Conservation (phyloP, 352 stramenopile species). For the Globisporangium perplexum region DNA sequence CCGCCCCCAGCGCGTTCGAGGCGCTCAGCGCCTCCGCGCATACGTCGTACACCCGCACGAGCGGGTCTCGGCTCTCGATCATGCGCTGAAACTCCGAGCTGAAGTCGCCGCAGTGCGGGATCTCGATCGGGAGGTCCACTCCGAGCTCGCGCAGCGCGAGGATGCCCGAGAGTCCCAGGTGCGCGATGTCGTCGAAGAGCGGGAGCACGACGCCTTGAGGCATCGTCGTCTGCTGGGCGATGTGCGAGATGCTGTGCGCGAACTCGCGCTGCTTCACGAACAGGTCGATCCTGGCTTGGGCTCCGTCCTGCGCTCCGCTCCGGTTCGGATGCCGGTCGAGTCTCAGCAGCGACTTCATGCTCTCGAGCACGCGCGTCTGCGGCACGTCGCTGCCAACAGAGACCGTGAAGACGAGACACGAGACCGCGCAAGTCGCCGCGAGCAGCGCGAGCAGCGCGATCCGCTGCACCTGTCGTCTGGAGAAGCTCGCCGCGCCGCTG, state of each 20-base stretch:
- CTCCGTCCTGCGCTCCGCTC: not conserved
- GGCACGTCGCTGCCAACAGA: conserved; percentile 1
- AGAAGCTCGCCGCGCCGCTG: not conserved
- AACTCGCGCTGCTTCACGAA: conserved; percentile 10
- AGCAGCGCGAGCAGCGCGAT: conserved; percentile 4
- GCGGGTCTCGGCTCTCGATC: conserved; percentile 26
- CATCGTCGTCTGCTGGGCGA: conserved; percentile 19
- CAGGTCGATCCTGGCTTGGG: not conserved
- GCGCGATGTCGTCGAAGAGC: conserved; percentile 56
- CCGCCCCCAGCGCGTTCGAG: conserved; percentile 19
- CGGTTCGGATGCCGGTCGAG: not conserved
- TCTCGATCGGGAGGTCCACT: conserved; percentile 54
- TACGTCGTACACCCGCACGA: conserved; percentile 62
- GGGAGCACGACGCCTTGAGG: conserved; percentile 54
- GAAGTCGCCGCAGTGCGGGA: conserved; percentile 68
- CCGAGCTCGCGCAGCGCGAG: conserved; percentile 48
- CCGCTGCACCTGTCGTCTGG: conserved; percentile 4
- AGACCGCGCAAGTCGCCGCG: conserved; percentile 4
- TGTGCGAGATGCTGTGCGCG: conserved; percentile 9
- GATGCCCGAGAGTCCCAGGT: conserved; percentile 55
- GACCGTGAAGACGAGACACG: conserved; percentile 8
- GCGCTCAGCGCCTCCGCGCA: conserved; percentile 35
- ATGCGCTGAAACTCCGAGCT: conserved; percentile 24
- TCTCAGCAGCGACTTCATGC: conserved; percentile 6
- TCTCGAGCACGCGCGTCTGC: conserved; percentile 3